Evolutionary conservation across 2,329 filamentous ascomycete species (phyloP).

Genomic region (Ilyonectria mors-panacis): DNA sequence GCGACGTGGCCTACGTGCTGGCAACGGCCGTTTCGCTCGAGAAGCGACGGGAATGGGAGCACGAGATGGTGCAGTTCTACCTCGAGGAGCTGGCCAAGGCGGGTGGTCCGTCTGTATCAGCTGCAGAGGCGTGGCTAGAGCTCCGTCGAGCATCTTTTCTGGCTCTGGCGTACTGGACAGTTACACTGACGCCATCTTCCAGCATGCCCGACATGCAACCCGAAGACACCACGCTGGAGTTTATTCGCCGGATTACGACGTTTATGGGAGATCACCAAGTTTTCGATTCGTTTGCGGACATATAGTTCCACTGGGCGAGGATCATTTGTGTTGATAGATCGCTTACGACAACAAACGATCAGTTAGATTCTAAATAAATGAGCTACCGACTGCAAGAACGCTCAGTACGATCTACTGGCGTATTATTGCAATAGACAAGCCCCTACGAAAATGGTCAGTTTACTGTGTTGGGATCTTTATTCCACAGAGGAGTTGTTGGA

Average conservation of each 20-base stretch:
- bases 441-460: too few species aligned
- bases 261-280: neutral
- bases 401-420: too few species aligned
- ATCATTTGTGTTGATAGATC: too few species aligned
- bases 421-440: too few species aligned
- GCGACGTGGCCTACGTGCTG: neutral
- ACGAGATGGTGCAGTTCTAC: neutral
- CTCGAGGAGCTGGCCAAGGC: neutral
- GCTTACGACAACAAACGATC: too few species aligned
- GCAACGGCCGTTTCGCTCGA: neutral
- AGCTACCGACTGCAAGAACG: too few species aligned
- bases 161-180: neutral
- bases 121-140: neutral
- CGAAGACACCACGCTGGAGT: neutral
- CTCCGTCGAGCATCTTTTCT: neutral
- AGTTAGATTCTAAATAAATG: too few species aligned
- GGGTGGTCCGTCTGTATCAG: neutral
- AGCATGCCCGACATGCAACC: neutral
- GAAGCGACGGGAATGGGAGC: neutral
- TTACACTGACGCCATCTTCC: neutral
- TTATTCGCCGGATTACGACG: neutral
- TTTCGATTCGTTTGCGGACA: neutral
- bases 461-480: too few species aligned
- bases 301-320: too few species aligned
- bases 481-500: too few species aligned